Evolutionary conservation across 2,329 filamentous ascomycete genomes (phyloP).

Genomic region (Aspergillus sp.): DNA sequence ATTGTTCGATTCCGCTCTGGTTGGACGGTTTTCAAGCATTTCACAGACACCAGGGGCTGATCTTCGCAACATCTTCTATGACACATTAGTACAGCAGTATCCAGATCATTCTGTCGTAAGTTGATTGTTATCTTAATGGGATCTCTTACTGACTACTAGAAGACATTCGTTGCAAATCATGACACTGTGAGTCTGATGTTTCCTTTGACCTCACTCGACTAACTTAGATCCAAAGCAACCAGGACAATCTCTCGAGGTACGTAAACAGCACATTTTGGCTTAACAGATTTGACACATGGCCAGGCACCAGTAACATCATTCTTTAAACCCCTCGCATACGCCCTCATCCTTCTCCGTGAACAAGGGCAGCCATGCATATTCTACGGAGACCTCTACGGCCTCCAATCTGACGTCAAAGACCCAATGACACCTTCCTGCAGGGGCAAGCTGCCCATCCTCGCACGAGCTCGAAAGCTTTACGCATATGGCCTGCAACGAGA

Average conservation of each 20-base stretch:
- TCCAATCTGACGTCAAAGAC: conserved; percentile 49
- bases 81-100: conserved; percentile 56
- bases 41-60: conserved; percentile 61
- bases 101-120: conserved; percentile 42
- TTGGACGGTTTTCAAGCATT: conserved; percentile 66
- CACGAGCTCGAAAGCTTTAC: conserved; percentile 64
- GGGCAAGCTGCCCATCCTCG: conserved; percentile 59
- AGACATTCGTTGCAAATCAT: conserved; percentile 31
- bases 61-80: conserved; percentile 64
- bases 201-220: neutral
- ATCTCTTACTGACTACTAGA: conserved; percentile 2
- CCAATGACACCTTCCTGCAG: conserved; percentile 56
- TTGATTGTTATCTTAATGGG: neutral
- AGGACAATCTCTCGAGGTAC: conserved; percentile 61
- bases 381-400: conserved; percentile 70
- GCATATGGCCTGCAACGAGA: conserved; percentile 67
- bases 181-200: conserved; percentile 23
- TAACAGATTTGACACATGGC: neutral
- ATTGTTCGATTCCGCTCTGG: conserved; percentile 69
- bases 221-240: conserved; percentile 49
- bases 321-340: conserved; percentile 72
- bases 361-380: conserved; percentile 68
- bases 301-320: conserved; percentile 62
- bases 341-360: conserved; percentile 67
- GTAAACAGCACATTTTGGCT: conserved; percentile 2